These are phyloP conservation scores for Magnolia sinica DNA, from an alignment of 164 flowering plant species.

Conservation along the genomic window DNA sequence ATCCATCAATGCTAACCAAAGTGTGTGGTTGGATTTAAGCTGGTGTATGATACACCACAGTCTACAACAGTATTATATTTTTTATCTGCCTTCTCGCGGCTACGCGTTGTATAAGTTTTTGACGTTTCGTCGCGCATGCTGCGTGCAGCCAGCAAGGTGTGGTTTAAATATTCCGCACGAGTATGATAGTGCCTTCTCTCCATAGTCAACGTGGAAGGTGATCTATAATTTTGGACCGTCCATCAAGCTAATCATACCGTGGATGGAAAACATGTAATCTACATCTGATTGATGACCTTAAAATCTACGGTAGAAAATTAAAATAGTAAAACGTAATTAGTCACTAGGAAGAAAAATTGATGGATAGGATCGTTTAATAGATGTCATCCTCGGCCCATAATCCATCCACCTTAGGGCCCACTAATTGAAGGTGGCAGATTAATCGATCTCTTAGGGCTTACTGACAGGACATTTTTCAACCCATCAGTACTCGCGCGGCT, in stretches of 20 bases:
- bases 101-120: neutral
- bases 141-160: neutral
- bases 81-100: neutral
- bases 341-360: no score
- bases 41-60: neutral
- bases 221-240: neutral
- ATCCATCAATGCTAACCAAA: neutral
- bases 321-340: no score
- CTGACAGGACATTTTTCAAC: no score
- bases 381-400: no score
- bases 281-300: no score
- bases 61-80: neutral
- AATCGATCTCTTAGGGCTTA: no score
- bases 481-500: no score
- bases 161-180: neutral
- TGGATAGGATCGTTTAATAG: no score
- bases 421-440: no score
- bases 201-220: neutral
- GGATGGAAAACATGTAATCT: neutral
- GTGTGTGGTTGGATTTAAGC: neutral
- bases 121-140: neutral
- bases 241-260: neutral
- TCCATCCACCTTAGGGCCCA: no score
- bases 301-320: no score
- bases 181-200: neutral